Base-by-base conservation (phyloP, 169 alveolate species). In the Eimeria maxima region DNA sequence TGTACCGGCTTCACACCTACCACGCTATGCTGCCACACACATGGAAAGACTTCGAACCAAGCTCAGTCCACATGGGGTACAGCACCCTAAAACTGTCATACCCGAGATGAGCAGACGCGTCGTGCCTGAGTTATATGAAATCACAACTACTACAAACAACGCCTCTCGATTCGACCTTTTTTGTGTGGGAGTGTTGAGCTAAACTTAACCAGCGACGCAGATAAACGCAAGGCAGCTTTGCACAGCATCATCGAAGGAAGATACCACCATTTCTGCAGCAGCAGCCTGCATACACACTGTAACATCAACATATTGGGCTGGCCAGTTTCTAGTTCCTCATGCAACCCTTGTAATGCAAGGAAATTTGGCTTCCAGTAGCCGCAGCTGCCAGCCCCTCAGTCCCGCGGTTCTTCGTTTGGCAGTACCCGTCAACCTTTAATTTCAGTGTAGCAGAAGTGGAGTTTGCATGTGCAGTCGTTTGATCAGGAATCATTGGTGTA, bases 301-400 rank as follows among this genome's bases (percentile, higher is more conserved):
- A 47, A 53, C 24, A 3, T 80, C 67, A 80, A 10, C 89, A 47
- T 47, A 50, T 80, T 80, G 24, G 11, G 6, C 44, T 47, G 27
- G 14, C 69, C 8, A 18, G 33, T 55, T 42, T 29, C 16, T 33
- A 24, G 81, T 33, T 29, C 53, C 81, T 16, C 29, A 29, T 47
- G 50, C 50, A 0, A 14, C 29, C 38, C 76, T 5, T 14, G 0
- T 33, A 33, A 29, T 8, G 1, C 10, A 71, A 10, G 47, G 63
- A 63, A 13, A 7, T 42, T 63, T 87, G 93, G 93, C 93, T 87
- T 87, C 93, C 93, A 87, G 93, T 50, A 87, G 83, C 65, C 83
- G 45, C 63, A 60, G 44, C 44, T 63, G 88, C 45, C 88, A 78
- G 88, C 88, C 88, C 88, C 88, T 78, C 88, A 78, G 88, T 78